These are phyloP conservation scores for Trichomonas vaginalis DNA, from an alignment of 208 protist species.

Conservation along the genomic window DNA sequence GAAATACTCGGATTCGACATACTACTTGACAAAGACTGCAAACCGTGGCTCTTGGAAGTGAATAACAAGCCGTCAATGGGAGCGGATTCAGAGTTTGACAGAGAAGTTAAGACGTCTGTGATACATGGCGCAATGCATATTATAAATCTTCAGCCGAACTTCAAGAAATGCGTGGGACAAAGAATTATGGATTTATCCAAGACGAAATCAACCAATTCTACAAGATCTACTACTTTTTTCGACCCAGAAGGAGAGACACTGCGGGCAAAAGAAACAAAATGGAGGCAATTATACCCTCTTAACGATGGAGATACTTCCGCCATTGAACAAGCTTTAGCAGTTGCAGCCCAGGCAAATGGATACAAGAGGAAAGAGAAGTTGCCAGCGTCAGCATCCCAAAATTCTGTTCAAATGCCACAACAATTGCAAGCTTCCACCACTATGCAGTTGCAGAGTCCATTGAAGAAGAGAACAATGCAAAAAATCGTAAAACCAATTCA, in stretches of 20 bases:
- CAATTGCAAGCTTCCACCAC: background rate
- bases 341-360: background rate
- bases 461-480: background rate
- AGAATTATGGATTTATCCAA: background rate
- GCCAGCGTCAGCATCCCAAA: background rate
- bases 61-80: conserved; percentile 31
- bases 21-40: conserved; percentile 29
- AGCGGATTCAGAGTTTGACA: conserved; percentile 21
- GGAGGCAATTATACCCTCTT: background rate
- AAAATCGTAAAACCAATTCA: background rate
- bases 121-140: conserved; percentile 23
- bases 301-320: background rate
- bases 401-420: background rate
- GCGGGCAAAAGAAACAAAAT: background rate
- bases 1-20: conserved; percentile 36
- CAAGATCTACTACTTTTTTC: background rate
- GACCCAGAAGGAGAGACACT: background rate
- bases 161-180: background rate
- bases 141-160: conserved; percentile 1
- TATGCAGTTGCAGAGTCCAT: background rate
- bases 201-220: background rate
- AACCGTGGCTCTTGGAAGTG: conserved; percentile 33
- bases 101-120: conserved; percentile 23
- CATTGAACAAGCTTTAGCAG: background rate
- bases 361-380: background rate